Conservation (phyloP, 2,329 filamentous ascomycete genomes). For the Trichoderma pleuroti region DNA sequence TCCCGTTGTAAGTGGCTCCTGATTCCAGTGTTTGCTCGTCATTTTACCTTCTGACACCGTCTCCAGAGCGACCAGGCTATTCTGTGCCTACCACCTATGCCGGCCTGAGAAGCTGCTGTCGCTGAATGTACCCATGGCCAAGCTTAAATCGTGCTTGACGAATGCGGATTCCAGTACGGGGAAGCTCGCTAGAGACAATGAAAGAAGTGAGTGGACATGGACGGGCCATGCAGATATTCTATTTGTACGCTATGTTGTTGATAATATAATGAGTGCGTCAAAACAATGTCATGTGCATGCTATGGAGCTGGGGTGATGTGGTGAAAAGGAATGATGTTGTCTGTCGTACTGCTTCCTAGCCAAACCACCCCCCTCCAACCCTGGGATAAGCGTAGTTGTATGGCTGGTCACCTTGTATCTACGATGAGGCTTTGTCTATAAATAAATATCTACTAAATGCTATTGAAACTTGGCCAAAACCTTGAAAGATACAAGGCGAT, state of each 20-base stretch:
- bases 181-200: not conserved
- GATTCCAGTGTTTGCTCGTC: not conserved
- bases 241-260: not conserved
- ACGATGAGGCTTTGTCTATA: no score
- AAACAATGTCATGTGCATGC: not conserved
- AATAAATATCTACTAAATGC: no score
- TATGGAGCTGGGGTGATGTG: not conserved
- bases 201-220: not conserved
- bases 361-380: not conserved
- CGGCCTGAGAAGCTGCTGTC: not conserved
- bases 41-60: not conserved
- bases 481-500: no score
- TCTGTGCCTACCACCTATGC: not conserved
- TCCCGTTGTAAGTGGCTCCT: constrained; percentile 14
- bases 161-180: no score
- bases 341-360: not conserved
- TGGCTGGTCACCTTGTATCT: no score
- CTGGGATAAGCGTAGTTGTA: no score
- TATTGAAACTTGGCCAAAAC: no score
- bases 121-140: no score
- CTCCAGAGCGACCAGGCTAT: constrained; percentile 3
- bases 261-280: not conserved
- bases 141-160: not conserved
- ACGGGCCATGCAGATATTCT: not conserved
- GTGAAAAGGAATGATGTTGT: not conserved